Percentiles rank a stretch among this genome's conserved stretches.
These are phyloP conservation scores for Gossypium schwendimanii DNA, from an alignment of 441 rosid species.

Conservation along the genomic window DNA sequence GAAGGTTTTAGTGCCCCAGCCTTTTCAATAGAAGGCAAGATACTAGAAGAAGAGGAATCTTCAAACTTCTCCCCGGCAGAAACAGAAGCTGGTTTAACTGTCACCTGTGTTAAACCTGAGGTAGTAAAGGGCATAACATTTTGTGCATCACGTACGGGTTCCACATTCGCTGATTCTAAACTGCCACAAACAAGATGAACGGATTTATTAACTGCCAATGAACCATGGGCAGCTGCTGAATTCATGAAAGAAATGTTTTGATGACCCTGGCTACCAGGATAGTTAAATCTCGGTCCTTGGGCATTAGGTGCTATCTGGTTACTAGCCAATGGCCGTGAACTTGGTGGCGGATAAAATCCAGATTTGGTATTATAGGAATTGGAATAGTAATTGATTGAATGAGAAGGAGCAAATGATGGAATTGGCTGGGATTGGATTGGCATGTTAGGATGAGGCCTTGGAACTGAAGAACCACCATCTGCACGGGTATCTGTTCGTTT, in stretches of 20 bases:
- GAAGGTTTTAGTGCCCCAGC: slow-evolving; percentile 35
- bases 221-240: slow-evolving; percentile 35
- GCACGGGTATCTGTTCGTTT: slow-evolving; percentile 51
- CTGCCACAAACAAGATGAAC: slow-evolving; percentile 30
- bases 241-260: slow-evolving; percentile 48
- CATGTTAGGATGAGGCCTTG: slow-evolving; percentile 54
- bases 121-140: slow-evolving; percentile 30
- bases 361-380: slow-evolving; percentile 37
- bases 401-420: slow-evolving; percentile 47
- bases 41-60: slow-evolving; percentile 17
- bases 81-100: slow-evolving; percentile 38
- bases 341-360: slow-evolving; percentile 40
- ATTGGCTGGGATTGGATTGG: slow-evolving; percentile 65
- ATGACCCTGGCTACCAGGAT: slow-evolving; percentile 48
- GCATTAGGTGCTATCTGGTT: slow-evolving; percentile 53
- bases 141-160: slow-evolving; percentile 39
- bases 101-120: slow-evolving; percentile 38
- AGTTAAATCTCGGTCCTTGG: slow-evolving; percentile 56
- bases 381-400: slow-evolving; percentile 45
- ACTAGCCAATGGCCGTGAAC: slow-evolving; percentile 49
- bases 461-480: slow-evolving; percentile 49
- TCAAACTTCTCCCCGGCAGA: slow-evolving; percentile 27
- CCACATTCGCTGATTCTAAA: slow-evolving; percentile 31
- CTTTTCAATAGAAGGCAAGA: slow-evolving; percentile 34
- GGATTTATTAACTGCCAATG: slow-evolving; percentile 35